Evolutionary conservation across 148 eudicot genomes (phyloP).

Genomic region (Mesembryanthemum crystallinum): DNA sequence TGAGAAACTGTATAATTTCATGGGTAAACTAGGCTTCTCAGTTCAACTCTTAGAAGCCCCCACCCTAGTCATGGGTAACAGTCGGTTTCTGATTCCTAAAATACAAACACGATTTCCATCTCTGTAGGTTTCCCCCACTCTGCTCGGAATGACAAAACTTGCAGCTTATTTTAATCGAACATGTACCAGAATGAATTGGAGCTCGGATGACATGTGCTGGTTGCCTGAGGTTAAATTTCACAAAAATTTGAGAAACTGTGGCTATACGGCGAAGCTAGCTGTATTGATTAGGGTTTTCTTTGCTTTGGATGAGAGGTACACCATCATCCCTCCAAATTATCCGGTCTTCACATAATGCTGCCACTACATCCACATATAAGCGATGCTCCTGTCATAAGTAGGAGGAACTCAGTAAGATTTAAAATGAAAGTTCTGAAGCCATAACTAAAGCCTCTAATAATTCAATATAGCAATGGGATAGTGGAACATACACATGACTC

Average conservation of each 20-base stretch:
- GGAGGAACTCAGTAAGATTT: constrained; percentile 2
- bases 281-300: constrained; percentile 51
- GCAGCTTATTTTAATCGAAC: not conserved
- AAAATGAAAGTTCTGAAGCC: not conserved
- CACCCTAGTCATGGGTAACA: too few relatives aligned
- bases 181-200: not conserved
- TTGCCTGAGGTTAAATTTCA: constrained; percentile 1
- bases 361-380: constrained; percentile 69
- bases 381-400: constrained; percentile 58
- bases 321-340: constrained; percentile 86
- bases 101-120: not conserved
- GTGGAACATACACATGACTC: too few relatives aligned
- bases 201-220: not conserved
- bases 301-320: constrained; percentile 69
- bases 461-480: too few relatives aligned
- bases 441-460: too few relatives aligned
- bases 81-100: not conserved
- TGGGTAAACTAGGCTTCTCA: too few relatives aligned
- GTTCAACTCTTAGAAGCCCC: too few relatives aligned
- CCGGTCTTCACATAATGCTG: constrained; percentile 75
- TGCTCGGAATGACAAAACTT: not conserved
- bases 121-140: not conserved
- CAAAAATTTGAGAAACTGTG: not conserved
- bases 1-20: too few relatives aligned
- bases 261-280: constrained; percentile 21